phyloP scores from a whole-genome alignment of 163 green algal species.

The Chlamydomonas reinhardtii region DNA sequence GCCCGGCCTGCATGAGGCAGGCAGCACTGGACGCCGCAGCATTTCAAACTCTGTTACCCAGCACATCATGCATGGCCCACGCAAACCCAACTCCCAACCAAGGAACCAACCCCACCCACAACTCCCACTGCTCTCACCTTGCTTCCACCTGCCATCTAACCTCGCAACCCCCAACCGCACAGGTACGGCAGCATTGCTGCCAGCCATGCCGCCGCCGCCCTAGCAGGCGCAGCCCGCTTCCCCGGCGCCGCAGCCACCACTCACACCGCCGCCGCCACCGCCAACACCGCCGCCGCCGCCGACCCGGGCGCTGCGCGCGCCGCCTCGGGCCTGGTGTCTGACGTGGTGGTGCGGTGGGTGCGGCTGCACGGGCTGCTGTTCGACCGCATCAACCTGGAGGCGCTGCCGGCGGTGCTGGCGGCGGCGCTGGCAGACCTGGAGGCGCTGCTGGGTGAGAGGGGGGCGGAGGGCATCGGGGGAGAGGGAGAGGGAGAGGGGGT shows the following conservation, averaged over 20 bases:
- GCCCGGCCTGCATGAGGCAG: no score
- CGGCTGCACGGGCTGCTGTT: slow-evolving; percentile 79
- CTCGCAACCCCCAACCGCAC: not conserved
- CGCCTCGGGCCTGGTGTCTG: not conserved
- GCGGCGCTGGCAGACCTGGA: slow-evolving; percentile 57
- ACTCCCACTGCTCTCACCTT: no score
- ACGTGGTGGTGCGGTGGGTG: slow-evolving; percentile 60
- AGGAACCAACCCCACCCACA: no score
- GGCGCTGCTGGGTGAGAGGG: slow-evolving; percentile 23
- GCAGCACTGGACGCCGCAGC: no score
- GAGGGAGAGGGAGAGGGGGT: no score
- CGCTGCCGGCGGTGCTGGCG: slow-evolving; percentile 53
- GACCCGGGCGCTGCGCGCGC: not conserved
- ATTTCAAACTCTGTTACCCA: no score
- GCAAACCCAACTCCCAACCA: no score
- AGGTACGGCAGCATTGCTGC: slow-evolving; percentile 37
- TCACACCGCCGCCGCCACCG: no score
- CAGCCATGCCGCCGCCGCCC: not conserved
- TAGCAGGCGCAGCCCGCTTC: not conserved
- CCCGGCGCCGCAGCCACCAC: no score
- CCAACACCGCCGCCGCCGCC: no score
- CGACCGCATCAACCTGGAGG: slow-evolving; percentile 80
- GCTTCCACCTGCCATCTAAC: not conserved
- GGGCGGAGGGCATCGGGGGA: not conserved
- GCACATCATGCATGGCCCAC: no score